Percentiles rank a stretch among this genome's conserved stretches.
These are phyloP conservation scores for Coemansia sp. DNA, from an alignment of 192 early-diverging fungal species.

Conservation along the genomic window DNA sequence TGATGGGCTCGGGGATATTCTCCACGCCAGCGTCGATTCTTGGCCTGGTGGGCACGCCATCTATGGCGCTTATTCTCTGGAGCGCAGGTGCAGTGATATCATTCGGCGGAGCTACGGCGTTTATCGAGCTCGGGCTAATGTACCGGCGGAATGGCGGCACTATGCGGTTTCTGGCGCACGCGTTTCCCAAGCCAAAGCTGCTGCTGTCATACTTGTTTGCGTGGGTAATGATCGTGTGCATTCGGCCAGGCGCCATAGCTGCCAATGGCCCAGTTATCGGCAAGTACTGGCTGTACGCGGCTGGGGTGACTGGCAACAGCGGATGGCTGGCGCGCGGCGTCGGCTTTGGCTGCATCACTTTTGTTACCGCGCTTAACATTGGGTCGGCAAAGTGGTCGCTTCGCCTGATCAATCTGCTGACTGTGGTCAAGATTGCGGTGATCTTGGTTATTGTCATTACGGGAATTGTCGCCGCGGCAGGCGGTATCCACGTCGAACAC, in stretches of 20 bases:
- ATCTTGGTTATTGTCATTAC: conserved; percentile 64
- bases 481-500: conserved; percentile 41
- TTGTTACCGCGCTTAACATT: conserved; percentile 65
- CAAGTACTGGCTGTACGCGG: conserved; percentile 59
- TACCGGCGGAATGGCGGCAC: conserved; percentile 87
- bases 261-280: conserved; percentile 55
- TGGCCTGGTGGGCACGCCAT: conserved; percentile 60
- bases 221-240: conserved; percentile 52
- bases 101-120: conserved; percentile 79
- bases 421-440: conserved; percentile 68
- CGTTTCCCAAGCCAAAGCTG: conserved; percentile 53
- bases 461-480: conserved; percentile 65
- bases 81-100: conserved; percentile 70
- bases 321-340: conserved; percentile 57
- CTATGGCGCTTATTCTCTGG: conserved; percentile 76
- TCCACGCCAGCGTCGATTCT: conserved; percentile 75
- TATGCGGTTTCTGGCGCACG: conserved; percentile 77
- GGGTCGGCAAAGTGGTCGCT: conserved; percentile 63
- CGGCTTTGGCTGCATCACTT: conserved; percentile 58
- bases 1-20: conserved; percentile 82
- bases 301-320: conserved; percentile 1
- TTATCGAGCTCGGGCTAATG: conserved; percentile 88
- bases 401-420: conserved; percentile 70
- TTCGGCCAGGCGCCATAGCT: conserved; percentile 55
- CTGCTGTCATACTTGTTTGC: conserved; percentile 57